Evolutionary conservation across 139 green algal genomes (phyloP), one percentile per base, ranked within the genome.

Genomic region (Coelastrella sp.): DNA sequence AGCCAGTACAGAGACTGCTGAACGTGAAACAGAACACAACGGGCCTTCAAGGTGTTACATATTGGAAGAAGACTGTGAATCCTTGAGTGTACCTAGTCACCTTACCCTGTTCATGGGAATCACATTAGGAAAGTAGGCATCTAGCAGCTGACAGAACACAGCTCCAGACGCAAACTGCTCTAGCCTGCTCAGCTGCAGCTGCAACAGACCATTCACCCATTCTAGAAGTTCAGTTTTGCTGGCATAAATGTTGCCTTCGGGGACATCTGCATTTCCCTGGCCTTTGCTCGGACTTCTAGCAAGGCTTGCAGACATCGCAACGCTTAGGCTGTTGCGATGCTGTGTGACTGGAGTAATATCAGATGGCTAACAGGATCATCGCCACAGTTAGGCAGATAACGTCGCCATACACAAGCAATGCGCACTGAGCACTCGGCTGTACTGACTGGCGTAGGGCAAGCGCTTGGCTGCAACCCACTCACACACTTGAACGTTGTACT

Each of bases 191-290:
- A 99, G 82, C 16, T 94, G 94, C 19, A 99, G 89, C 11, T 93
- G 83, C 22, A 99, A 92, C 3, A 96, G 94, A 4, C 64, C 91
- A 90, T 99, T 99, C 19, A 99, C 94, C 83, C 98, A 99, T 20
- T 94, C 86, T 73, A 99, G 90, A 7, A 99, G 91, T 68, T 98
- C 96, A 0, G 81, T 91, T 32, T 96, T 95, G 79, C 96, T 92
- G 4, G 91, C 90, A 79, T 95, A 94, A 0, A 84, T 59, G 20
- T 90, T 90, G 14, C 85, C 85, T 22, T 83, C 83, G 11, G 83
- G 65, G 5, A 4, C n/a, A 23, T 66, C 22, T 56, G 68, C 81
- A 54, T 20, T 22, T 14, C 22, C 79, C 17, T 73, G 60, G 58
- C 19, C 5, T 64, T 85, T 59, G 22, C 75, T 81, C 23, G 75